Evolutionary conservation across 192 early-diverging fungal species (phyloP).

Genomic region (Rhizophagus clarus): DNA sequence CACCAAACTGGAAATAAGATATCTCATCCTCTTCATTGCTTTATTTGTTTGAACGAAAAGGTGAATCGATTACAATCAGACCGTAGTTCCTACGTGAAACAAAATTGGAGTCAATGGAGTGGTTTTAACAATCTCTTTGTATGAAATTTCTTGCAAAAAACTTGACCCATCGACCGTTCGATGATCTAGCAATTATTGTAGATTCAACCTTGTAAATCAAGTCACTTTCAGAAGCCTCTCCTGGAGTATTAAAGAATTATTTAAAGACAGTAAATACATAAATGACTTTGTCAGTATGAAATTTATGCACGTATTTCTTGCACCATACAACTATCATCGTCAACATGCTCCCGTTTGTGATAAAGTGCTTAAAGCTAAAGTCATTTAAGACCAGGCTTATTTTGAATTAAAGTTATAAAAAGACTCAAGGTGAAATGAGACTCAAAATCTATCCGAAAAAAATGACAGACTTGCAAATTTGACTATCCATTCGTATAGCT

Average conservation of each 20-base stretch:
- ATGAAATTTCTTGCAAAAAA: conserved; percentile 7
- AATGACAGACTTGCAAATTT: too few species aligned
- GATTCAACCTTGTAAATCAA: background rate
- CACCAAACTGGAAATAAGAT: too few species aligned
- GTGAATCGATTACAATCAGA: too few species aligned
- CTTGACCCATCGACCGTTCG: conserved; percentile 7
- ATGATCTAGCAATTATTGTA: conserved; percentile 9
- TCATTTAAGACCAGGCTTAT: conserved; percentile 14
- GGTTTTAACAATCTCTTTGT: conserved; percentile 10
- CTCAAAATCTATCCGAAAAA: conserved; percentile 24
- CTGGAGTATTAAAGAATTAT: conserved; percentile 20
- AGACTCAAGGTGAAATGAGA: background rate
- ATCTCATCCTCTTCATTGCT: too few species aligned
- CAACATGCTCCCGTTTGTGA: background rate
- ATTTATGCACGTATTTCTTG: conserved; percentile 27
- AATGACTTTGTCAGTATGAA: conserved; percentile 6
- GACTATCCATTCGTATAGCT: too few species aligned
- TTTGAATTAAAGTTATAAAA: background rate
- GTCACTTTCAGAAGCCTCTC: background rate
- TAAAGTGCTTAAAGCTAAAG: conserved; percentile 24
- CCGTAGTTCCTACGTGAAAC: too few species aligned
- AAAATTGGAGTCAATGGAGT: too few species aligned
- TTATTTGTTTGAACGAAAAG: too few species aligned
- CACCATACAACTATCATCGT: conserved; percentile 19
- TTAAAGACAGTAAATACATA: conserved; percentile 11